Percentiles rank a stretch among this genome's conserved stretches.
Conservation (phyloP, 2,329 filamentous ascomycete genomes). For the Fusarium oxysporum region DNA sequence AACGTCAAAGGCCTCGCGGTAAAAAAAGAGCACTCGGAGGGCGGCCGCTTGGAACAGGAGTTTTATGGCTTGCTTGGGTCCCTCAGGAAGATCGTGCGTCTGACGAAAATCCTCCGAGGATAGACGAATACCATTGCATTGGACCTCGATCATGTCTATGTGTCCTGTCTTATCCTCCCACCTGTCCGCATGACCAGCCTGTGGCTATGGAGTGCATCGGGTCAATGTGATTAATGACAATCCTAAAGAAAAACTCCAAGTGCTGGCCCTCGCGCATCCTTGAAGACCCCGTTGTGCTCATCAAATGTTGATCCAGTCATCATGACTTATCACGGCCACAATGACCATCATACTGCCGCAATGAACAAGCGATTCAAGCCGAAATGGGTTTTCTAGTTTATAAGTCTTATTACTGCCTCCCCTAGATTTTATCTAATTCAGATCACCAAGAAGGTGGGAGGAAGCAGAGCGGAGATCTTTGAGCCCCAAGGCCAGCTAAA, state of each 20-base stretch:
- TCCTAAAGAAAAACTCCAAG: constrained; percentile 28
- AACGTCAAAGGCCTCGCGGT: constrained; percentile 51
- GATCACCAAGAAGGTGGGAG: constrained; percentile 53
- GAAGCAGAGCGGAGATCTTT: constrained; percentile 58
- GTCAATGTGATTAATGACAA: constrained; percentile 36
- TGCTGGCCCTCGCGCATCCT: neutral
- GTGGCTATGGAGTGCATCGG: constrained; percentile 24
- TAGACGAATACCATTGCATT: constrained; percentile 59
- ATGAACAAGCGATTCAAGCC: neutral
- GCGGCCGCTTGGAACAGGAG: constrained; percentile 60
- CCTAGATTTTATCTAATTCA: constrained; percentile 48
- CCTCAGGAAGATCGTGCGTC: constrained; percentile 55
- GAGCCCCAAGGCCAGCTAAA: constrained; percentile 46
- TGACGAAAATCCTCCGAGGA: constrained; percentile 57
- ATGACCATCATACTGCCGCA: neutral
- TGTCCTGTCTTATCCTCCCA: constrained; percentile 26
- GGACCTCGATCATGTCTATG: constrained; percentile 45
- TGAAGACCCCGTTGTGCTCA: neutral
- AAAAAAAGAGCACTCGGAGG: constrained; percentile 53
- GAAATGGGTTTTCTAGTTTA: constrained; percentile 33
- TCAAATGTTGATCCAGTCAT: neutral
- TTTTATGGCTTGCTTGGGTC: constrained; percentile 60
- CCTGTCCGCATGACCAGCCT: constrained; percentile 21
- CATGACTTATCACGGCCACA: neutral
- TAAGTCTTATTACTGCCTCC: constrained; percentile 48